Evolutionary conservation across 352 stramenopile genomes (phyloP).

Genomic region (Elongisporangium senticosum): DNA sequence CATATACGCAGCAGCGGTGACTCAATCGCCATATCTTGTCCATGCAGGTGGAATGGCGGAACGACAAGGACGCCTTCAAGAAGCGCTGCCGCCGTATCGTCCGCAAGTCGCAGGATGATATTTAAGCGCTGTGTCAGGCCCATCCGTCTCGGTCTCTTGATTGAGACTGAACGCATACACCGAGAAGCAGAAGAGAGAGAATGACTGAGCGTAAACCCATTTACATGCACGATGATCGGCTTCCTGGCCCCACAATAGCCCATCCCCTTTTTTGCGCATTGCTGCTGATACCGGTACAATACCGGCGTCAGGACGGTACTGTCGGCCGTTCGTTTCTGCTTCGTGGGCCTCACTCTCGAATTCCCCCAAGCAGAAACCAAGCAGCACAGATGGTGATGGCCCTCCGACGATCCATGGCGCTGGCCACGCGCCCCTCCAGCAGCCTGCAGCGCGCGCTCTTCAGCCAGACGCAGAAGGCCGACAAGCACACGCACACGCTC

Average conservation of each 20-base stretch:
- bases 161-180: not conserved
- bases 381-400: constrained; percentile 44
- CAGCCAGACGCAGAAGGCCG: constrained; percentile 51
- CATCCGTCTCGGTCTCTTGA: not conserved
- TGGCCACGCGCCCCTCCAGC: constrained; percentile 25
- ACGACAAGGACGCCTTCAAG: constrained; percentile 92
- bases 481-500: constrained; percentile 84
- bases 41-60: constrained; percentile 88
- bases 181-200: constrained; percentile 5
- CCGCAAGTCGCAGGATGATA: constrained; percentile 91
- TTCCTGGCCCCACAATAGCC: not conserved
- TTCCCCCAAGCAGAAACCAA: constrained; percentile 22
- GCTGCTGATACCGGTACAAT: not conserved
- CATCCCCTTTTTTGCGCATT: not conserved
- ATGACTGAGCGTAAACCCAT: constrained; percentile 1
- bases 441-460: constrained; percentile 21
- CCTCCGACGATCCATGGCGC: constrained; percentile 41
- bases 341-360: constrained; percentile 7
- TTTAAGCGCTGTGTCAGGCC: constrained; percentile 42
- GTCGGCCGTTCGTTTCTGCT: not conserved
- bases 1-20: not conserved
- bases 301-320: not conserved
- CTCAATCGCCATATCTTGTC: not conserved
- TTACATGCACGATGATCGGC: not conserved
- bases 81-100: constrained; percentile 88